A percentile compares a stretch with the other conserved stretches of the same genome.
Evolutionary conservation across 1,139 yeast species (phyloP).

Genomic region (Protomyces macrosporus): DNA sequence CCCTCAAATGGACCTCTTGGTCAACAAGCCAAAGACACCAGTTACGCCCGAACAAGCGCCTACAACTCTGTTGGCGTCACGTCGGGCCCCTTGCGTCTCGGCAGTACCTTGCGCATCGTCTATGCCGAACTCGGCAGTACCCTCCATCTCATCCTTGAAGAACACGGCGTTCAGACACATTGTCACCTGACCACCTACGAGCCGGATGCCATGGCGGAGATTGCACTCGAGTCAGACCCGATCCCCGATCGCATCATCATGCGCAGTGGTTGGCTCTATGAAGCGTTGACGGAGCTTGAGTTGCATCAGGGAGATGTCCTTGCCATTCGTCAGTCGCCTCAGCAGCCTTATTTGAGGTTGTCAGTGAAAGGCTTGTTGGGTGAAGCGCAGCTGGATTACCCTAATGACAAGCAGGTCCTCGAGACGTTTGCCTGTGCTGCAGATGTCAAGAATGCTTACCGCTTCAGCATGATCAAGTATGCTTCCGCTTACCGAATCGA

Average conservation of each 20-base stretch:
- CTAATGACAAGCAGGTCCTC: slow-evolving; percentile 31
- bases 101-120: slow-evolving; percentile 27
- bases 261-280: slow-evolving; percentile 28
- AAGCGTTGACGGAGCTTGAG: slow-evolving; percentile 32
- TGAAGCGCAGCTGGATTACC: slow-evolving; percentile 30
- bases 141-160: slow-evolving; percentile 32
- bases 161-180: slow-evolving; percentile 31
- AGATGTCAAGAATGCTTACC: slow-evolving; percentile 28
- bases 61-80: slow-evolving; percentile 1
- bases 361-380: slow-evolving; percentile 30
- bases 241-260: slow-evolving; percentile 29
- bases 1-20: background rate
- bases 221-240: slow-evolving; percentile 28
- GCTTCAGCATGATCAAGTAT: slow-evolving; percentile 28
- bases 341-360: slow-evolving; percentile 27
- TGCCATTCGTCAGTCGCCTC: slow-evolving; percentile 28
- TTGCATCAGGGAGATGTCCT: slow-evolving; percentile 29
- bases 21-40: background rate
- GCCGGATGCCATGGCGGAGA: slow-evolving; percentile 28
- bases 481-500: background rate
- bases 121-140: slow-evolving; percentile 30
- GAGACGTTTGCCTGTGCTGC: slow-evolving; percentile 30
- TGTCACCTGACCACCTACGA: slow-evolving; percentile 32
- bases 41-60: slow-evolving; percentile 5
- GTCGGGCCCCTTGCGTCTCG: slow-evolving; percentile 21